These are phyloP conservation scores for Hibiscus mutabilis DNA, from an alignment of 345 rosid genomes.

Conservation along the genomic window DNA sequence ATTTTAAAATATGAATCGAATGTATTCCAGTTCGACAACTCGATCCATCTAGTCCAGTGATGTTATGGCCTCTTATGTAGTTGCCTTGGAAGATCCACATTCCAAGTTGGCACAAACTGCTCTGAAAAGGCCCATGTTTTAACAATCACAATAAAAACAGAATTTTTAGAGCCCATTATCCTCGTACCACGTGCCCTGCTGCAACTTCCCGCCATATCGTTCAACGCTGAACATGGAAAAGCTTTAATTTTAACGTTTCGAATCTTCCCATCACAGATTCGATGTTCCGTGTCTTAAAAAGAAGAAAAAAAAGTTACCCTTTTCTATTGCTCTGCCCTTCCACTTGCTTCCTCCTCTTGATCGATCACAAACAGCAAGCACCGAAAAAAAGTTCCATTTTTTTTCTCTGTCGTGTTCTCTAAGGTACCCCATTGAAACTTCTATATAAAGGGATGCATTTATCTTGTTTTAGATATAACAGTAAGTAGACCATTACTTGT, in stretches of 20 bases:
- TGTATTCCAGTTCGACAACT: no score
- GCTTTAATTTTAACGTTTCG: background rate
- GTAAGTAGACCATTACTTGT: background rate
- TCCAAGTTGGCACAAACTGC: background rate
- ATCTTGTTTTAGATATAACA: background rate
- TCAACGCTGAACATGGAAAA: background rate
- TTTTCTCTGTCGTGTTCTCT: background rate
- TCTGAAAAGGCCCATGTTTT: background rate
- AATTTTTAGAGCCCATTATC: background rate
- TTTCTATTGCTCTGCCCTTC: background rate
- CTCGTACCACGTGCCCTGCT: background rate
- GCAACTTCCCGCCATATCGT: no score
- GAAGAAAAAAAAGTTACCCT: background rate
- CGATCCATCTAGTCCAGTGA: no score
- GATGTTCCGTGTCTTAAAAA: background rate
- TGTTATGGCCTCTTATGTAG: no score
- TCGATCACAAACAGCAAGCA: background rate
- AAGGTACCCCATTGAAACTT: background rate
- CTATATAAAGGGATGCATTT: background rate
- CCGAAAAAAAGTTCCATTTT: background rate
- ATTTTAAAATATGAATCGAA: no score
- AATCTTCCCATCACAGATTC: background rate
- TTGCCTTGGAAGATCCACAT: background rate
- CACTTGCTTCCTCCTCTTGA: background rate
- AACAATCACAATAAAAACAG: background rate